Base-by-base conservation (phyloP, 768 basidiomycete species). In the Leccinum barrowsii region DNA sequence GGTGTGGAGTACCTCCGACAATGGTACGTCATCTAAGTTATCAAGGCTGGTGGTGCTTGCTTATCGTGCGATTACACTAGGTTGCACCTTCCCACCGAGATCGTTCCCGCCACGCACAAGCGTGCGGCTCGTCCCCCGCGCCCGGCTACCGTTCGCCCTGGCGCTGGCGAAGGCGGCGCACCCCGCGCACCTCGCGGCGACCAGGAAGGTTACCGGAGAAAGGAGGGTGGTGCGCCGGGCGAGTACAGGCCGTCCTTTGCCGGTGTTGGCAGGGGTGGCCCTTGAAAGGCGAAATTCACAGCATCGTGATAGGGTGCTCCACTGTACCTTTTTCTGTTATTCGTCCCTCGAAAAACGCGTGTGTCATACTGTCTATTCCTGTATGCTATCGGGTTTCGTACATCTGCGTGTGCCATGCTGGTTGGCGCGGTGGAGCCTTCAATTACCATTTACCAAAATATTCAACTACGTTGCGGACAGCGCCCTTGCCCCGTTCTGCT, bases 81-180 rank as follows among this genome's bases (percentile, higher is more conserved):
- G 90, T 85, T 97, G 57, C 92, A 97, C 80, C 88, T 98, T 65
- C 95, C 94, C 53, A 76, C 77, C 60, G 96, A 99, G 78, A 98
- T 99, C 72, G 97, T 99, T 55, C 97, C 96, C 59, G 80, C 92
- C 57, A 99, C 97, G 61, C 93, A 96, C 85, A 97, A 97, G 82
- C 97, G 95, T 81, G 90, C 92, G 60, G 89, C 83, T 53, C 93
- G 97, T 69, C 85, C 90, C 26, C 80, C 89, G 49, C 90, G 92
- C 63, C 92, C 93, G 35, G 89, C 94, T 53, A 76, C 81, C 58
- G 84, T 85, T 57, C 86, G 88, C 65, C 79, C 81, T 30, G 86
- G 86, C 60, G 85, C 81, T 64, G 90, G 85, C 50, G 85, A 82
- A 59, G 90, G 92, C 50, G 84, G 82, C 66, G 85, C 90, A 11